phyloP scores from a whole-genome alignment of 2,329 filamentous ascomycete genomes.

The Ceratocystis lukuohia region DNA sequence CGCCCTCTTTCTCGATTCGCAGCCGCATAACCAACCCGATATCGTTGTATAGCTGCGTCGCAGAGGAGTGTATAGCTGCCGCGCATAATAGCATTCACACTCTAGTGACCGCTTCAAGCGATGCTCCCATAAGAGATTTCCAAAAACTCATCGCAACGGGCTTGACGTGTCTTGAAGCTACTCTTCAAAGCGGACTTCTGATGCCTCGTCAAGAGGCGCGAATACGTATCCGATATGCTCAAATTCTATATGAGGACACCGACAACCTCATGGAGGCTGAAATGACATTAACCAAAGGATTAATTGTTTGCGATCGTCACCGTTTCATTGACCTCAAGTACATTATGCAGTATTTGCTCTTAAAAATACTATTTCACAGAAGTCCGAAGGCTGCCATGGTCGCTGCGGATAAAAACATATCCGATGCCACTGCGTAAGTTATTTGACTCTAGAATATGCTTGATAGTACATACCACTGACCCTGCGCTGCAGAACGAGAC shows the following conservation, averaged over 20 bases:
- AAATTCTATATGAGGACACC: constrained; percentile 59
- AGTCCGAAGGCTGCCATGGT: constrained; percentile 62
- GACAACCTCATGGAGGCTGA: constrained; percentile 63
- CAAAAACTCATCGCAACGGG: constrained; percentile 59
- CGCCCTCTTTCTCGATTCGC: constrained; percentile 31
- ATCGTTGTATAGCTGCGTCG: constrained; percentile 53
- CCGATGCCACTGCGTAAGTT: constrained; percentile 51
- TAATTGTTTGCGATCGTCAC: constrained; percentile 50
- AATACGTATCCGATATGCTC: constrained; percentile 57
- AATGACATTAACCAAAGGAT: constrained; percentile 56
- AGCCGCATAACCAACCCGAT: constrained; percentile 37
- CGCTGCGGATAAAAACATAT: constrained; percentile 53
- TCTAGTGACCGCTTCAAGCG: constrained; percentile 37
- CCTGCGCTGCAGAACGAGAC: constrained; percentile 39
- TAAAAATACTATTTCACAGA: constrained; percentile 55
- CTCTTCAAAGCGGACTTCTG: constrained; percentile 47
- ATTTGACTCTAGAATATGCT: constrained; percentile 15
- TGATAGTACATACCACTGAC: constrained; percentile 17
- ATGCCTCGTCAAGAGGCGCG: constrained; percentile 55
- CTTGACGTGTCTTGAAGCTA: constrained; percentile 57
- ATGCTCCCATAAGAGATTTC: constrained; percentile 41
- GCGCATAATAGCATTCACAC: constrained; percentile 39
- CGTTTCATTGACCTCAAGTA: constrained; percentile 53
- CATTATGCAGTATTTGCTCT: constrained; percentile 59
- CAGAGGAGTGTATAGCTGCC: constrained; percentile 60